A percentile compares a stretch with the other conserved stretches of the same genome.
Evolutionary conservation across 2,329 filamentous ascomycete species (phyloP).

Genomic region (Didymella pinodella): DNA sequence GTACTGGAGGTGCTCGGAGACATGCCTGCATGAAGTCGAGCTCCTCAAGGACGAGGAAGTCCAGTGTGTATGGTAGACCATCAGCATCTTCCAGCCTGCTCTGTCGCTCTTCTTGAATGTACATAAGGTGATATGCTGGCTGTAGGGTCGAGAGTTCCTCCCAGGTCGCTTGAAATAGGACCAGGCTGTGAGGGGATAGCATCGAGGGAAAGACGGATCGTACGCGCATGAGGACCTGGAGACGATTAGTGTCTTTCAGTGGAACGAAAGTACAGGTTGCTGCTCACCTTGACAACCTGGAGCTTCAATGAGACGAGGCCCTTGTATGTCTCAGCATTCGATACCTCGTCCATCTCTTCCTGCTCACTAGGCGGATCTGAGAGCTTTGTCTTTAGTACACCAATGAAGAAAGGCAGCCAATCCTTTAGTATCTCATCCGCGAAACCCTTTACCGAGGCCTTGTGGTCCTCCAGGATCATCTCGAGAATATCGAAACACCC

Average conservation of each 20-base stretch:
- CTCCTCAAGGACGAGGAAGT: slow-evolving; percentile 92
- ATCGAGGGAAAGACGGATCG: slow-evolving; percentile 82
- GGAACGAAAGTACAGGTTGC: background rate
- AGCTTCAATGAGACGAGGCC: slow-evolving; percentile 86
- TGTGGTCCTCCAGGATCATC: slow-evolving; percentile 94
- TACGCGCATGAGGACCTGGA: slow-evolving; percentile 80
- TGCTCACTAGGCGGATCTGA: slow-evolving; percentile 66
- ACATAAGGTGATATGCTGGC: slow-evolving; percentile 78
- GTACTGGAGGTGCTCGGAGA: slow-evolving; percentile 85
- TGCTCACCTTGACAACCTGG: slow-evolving; percentile 79
- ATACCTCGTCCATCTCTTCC: slow-evolving; percentile 65
- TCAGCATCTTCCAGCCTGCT: slow-evolving; percentile 90
- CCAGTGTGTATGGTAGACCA: slow-evolving; percentile 89
- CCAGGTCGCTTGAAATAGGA: slow-evolving; percentile 88
- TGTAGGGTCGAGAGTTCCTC: slow-evolving; percentile 80
- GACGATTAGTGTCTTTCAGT: slow-evolving; percentile 46
- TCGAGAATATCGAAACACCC: slow-evolving; percentile 94
- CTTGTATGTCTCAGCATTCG: slow-evolving; percentile 73
- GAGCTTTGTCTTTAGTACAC: slow-evolving; percentile 76
- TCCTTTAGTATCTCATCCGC: slow-evolving; percentile 82
- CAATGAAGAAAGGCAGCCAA: slow-evolving; percentile 91
- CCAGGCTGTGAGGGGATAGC: slow-evolving; percentile 80
- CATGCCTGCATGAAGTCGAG: slow-evolving; percentile 94
- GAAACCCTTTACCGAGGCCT: slow-evolving; percentile 83
- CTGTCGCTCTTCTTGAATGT: slow-evolving; percentile 84